phyloP scores from a whole-genome alignment of 2,329 filamentous ascomycete species.

The Pestalotiopsis sp. region DNA sequence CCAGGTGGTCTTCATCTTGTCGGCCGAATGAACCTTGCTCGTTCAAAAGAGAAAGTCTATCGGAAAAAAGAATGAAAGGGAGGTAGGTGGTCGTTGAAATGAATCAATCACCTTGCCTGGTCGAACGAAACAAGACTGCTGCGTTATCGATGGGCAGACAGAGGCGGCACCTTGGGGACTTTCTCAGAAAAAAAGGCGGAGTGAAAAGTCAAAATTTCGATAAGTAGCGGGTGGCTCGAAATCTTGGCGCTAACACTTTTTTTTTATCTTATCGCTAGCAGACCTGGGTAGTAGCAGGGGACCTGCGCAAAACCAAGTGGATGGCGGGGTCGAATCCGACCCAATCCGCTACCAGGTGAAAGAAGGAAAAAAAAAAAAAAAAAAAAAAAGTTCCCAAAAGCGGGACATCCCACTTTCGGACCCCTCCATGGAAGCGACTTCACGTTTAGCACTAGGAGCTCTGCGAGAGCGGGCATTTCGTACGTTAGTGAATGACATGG shows the following conservation, averaged over 20 bases:
- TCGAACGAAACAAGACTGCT: background rate
- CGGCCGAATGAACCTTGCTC: background rate
- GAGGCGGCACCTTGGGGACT: constrained; percentile 6
- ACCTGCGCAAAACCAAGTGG: background rate
- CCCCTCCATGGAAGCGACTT: background rate
- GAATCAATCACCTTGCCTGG: background rate
- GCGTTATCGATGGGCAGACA: constrained; percentile 7
- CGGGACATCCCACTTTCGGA: constrained; percentile 3
- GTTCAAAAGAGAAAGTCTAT: background rate
- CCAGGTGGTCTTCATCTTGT: constrained; percentile 47
- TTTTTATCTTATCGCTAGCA: constrained; percentile 15
- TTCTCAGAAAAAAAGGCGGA: constrained; percentile 13
- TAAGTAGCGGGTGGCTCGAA: constrained; percentile 11
- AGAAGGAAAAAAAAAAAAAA: background rate
- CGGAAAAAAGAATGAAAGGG: background rate
- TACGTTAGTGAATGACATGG: background rate
- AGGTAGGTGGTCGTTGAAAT: background rate
- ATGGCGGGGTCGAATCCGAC: background rate
- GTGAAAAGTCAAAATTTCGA: constrained; percentile 10
- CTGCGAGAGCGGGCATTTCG: background rate
- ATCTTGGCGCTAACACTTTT: constrained; percentile 12
- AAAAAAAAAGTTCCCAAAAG: constrained; percentile 3
- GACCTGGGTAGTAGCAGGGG: background rate
- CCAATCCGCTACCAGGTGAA: background rate
- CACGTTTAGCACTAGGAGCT: background rate